Evolutionary conservation across 2,329 filamentous ascomycete genomes (phyloP).

Genomic region (Colletotrichum tofieldiae): DNA sequence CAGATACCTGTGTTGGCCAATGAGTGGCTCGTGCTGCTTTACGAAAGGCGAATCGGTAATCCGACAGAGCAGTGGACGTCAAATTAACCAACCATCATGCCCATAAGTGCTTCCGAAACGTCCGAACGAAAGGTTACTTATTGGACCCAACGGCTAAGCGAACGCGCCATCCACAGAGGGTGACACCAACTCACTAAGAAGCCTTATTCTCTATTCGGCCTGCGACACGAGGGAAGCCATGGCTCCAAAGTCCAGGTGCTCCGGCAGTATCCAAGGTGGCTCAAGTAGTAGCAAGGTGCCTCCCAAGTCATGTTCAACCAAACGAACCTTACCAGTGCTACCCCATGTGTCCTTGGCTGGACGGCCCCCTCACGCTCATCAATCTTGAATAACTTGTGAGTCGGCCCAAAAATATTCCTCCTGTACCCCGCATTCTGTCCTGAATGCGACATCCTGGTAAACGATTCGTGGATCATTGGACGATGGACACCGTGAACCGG

Average conservation of each 20-base stretch:
- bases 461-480: background rate
- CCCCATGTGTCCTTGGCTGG: background rate
- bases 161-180: no score
- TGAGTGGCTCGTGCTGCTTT: background rate
- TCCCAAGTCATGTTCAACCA: background rate
- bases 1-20: background rate
- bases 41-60: background rate
- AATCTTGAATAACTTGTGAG: background rate
- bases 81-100: background rate
- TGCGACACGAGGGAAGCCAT: background rate
- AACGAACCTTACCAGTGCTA: background rate
- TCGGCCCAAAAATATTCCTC: background rate
- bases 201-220: background rate
- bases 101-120: background rate
- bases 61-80: background rate
- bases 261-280: background rate
- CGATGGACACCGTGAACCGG: background rate
- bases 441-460: background rate
- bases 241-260: background rate
- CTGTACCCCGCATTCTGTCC: constrained; percentile 14
- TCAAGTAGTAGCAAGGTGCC: background rate
- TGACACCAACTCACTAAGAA: background rate
- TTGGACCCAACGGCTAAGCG: background rate
- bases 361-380: background rate
- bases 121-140: background rate